Evolutionary conservation across 2,329 filamentous ascomycete species (phyloP).

Genomic region (Colletotrichum phormii): DNA sequence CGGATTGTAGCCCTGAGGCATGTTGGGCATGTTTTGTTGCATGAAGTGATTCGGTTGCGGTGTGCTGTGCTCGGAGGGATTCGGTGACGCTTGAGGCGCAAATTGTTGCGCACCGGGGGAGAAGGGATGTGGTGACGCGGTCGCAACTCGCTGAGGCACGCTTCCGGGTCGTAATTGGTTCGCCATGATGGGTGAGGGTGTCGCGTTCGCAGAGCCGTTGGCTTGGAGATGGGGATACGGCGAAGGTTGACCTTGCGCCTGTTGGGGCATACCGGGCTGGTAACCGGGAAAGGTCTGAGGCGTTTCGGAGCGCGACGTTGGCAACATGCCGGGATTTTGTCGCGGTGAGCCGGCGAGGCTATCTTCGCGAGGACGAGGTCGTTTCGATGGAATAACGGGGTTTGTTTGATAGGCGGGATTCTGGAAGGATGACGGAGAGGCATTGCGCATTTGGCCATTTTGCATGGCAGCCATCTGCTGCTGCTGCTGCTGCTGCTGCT

Average conservation of each 20-base stretch:
- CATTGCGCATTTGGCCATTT: conserved; percentile 86
- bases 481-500: conserved; percentile 43
- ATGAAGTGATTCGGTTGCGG: conserved; percentile 80
- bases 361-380: conserved; percentile 84
- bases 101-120: conserved; percentile 82
- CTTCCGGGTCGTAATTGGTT: conserved; percentile 80
- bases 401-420: conserved; percentile 86
- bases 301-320: conserved; percentile 90
- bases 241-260: conserved; percentile 72
- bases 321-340: conserved; percentile 78
- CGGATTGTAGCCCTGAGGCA: conserved; percentile 68
- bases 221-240: conserved; percentile 87
- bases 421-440: conserved; percentile 78
- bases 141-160: conserved; percentile 85
- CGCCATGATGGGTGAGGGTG: conserved; percentile 91
- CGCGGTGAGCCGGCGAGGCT: conserved; percentile 85
- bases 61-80: conserved; percentile 81
- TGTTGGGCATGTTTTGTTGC: conserved; percentile 69
- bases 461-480: conserved; percentile 74
- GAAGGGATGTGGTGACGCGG: conserved; percentile 92
- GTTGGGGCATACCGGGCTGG: conserved; percentile 72
- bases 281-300: conserved; percentile 85
- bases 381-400: conserved; percentile 89
- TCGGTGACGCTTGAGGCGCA: conserved; percentile 78
- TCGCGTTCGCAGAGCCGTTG: conserved; percentile 84